A percentile compares a stretch with the other conserved stretches of the same genome.
Conservation (phyloP, 345 rosid genomes). For the Draba incana region DNA sequence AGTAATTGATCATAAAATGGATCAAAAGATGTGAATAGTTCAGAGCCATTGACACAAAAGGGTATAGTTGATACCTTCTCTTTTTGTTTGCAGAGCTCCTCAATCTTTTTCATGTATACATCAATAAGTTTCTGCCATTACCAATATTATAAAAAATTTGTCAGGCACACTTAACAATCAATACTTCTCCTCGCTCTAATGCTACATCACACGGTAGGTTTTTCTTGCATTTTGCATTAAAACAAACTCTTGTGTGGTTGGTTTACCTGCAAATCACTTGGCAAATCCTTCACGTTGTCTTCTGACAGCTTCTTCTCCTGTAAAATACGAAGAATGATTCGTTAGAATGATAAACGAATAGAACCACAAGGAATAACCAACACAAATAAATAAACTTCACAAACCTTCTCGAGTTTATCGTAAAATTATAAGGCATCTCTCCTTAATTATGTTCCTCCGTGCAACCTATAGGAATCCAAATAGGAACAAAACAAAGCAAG, state of each 20-base stretch:
- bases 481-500: background rate
- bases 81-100: constrained; percentile 75
- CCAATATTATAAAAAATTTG: background rate
- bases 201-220: too few species aligned
- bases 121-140: constrained; percentile 80
- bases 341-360: background rate
- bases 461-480: constrained; percentile 62
- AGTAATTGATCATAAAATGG: background rate
- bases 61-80: constrained; percentile 64
- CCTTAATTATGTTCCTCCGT: constrained; percentile 72
- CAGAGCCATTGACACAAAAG: background rate
- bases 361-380: constrained; percentile 16
- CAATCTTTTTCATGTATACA: constrained; percentile 87
- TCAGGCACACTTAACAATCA: constrained; percentile 14
- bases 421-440: constrained; percentile 89
- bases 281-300: constrained; percentile 92
- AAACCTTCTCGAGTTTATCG: constrained; percentile 92
- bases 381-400: background rate
- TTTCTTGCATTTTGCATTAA: background rate
- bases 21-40: background rate
- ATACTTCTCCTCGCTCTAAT: background rate
- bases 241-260: background rate
- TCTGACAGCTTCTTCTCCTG: constrained; percentile 98
- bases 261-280: constrained; percentile 84
- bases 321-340: background rate